A percentile compares a stretch with the other conserved stretches of the same genome.
phyloP scores from a whole-genome alignment of 345 rosid species.

The Eucalyptus curtisii region DNA sequence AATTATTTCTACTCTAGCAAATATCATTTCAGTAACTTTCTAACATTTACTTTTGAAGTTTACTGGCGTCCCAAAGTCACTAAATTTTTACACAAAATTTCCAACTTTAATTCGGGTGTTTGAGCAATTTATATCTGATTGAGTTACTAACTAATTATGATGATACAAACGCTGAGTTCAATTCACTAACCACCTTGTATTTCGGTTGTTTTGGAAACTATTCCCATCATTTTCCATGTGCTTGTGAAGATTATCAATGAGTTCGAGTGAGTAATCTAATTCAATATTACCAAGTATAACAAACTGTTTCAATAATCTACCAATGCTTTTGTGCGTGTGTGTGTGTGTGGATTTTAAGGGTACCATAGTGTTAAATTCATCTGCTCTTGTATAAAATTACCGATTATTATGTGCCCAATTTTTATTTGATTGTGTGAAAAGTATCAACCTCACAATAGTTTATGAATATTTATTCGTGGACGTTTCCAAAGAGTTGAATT shows the following conservation, averaged over 20 bases:
- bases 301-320: not conserved
- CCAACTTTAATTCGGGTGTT: not conserved
- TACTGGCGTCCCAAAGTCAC: not conserved
- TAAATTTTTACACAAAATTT: not conserved
- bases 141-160: not conserved
- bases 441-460: not conserved
- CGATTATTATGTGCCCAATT: not conserved
- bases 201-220: not conserved
- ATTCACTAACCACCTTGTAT: not conserved
- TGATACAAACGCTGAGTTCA: not conserved
- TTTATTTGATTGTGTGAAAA: not conserved
- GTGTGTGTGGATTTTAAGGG: not conserved
- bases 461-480: not conserved
- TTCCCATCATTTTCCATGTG: not conserved
- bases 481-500: not conserved
- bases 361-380: not conserved
- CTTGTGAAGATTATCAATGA: not conserved
- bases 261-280: not conserved
- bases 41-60: not conserved
- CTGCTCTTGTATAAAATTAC: not conserved
- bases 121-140: too few species aligned
- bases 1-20: not conserved
- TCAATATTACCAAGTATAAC: not conserved
- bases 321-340: too few species aligned
- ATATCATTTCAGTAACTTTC: not conserved